Evolutionary conservation across 176 grass and related monocot genomes (phyloP).

Genomic region (Zoysia pacifica): DNA sequence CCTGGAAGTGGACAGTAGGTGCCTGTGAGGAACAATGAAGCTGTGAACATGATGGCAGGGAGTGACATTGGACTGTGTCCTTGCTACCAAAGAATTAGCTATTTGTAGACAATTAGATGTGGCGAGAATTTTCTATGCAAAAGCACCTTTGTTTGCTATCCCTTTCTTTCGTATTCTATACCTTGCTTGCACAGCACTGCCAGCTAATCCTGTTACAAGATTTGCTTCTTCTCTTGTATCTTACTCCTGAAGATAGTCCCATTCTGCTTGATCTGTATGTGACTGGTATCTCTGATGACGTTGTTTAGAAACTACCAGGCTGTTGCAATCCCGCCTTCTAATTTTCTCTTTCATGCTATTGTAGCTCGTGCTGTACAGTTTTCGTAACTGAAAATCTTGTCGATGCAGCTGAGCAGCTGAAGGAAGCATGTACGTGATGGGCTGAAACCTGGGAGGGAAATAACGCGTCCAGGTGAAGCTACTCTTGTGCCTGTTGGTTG

Average conservation of each 20-base stretch:
- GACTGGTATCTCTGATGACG: not conserved
- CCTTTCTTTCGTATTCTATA: not conserved
- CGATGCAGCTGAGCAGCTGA: not conserved
- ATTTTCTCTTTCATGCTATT: not conserved
- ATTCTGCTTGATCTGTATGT: not conserved
- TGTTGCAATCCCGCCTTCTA: not conserved
- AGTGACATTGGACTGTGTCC: not conserved
- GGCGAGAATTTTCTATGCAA: not conserved
- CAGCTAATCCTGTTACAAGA: not conserved
- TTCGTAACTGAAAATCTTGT: not conserved
- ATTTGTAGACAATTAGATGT: not conserved
- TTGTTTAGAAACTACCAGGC: not conserved
- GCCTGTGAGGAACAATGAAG: not conserved
- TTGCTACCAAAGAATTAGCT: not conserved
- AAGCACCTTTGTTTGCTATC: too few relatives aligned
- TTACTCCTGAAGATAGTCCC: not conserved
- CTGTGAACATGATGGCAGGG: not conserved
- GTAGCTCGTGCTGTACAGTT: not conserved
- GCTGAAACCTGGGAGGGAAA: not conserved
- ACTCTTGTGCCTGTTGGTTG: not conserved
- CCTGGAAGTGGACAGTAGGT: not conserved
- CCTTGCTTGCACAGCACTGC: constrained; percentile 2
- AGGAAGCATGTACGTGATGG: not conserved
- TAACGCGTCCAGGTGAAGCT: not conserved
- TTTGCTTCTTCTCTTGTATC: not conserved